Evolutionary conservation across 768 basidiomycete genomes (phyloP).

Genomic region (Inosperma sp.): DNA sequence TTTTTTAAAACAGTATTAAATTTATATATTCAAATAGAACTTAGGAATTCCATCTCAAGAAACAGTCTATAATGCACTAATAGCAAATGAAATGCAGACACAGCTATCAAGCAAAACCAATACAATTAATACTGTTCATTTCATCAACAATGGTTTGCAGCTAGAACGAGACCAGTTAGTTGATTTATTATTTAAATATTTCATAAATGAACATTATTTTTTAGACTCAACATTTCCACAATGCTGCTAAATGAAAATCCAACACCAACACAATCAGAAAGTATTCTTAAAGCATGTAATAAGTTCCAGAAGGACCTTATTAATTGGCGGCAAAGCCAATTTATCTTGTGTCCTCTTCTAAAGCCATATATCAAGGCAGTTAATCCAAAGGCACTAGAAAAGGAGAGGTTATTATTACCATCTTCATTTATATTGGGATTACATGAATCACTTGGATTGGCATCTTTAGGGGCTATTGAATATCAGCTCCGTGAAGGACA

Average conservation of each 20-base stretch:
- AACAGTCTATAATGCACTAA: slow-evolving; percentile 6
- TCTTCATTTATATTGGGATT: slow-evolving; percentile 11
- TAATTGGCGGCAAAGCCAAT: slow-evolving; percentile 6
- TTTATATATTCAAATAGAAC: not conserved
- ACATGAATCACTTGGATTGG: slow-evolving; percentile 7
- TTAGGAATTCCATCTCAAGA: not conserved
- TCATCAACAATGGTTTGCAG: slow-evolving; percentile 15
- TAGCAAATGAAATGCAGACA: slow-evolving; percentile 1
- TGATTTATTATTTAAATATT: not conserved
- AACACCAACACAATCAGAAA: not conserved
- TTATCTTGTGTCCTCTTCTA: not conserved
- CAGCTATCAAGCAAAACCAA: not conserved
- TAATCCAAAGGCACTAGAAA: slow-evolving; percentile 10
- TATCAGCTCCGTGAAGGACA: slow-evolving; percentile 24
- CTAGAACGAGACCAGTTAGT: slow-evolving; percentile 17
- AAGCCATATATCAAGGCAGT: not conserved
- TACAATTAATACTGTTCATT: slow-evolving; percentile 5
- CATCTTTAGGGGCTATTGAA: slow-evolving; percentile 12
- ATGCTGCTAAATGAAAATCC: not conserved
- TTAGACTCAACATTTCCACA: slow-evolving; percentile 2
- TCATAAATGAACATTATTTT: not conserved
- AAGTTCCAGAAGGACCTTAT: slow-evolving; percentile 6
- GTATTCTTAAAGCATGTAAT: not conserved
- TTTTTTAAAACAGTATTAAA: not conserved
- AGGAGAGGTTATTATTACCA: slow-evolving; percentile 17